A percentile compares a stretch with the other conserved stretches of the same genome.
Evolutionary conservation across 352 stramenopile species (phyloP).

Genomic region (Pythium aristosporum): DNA sequence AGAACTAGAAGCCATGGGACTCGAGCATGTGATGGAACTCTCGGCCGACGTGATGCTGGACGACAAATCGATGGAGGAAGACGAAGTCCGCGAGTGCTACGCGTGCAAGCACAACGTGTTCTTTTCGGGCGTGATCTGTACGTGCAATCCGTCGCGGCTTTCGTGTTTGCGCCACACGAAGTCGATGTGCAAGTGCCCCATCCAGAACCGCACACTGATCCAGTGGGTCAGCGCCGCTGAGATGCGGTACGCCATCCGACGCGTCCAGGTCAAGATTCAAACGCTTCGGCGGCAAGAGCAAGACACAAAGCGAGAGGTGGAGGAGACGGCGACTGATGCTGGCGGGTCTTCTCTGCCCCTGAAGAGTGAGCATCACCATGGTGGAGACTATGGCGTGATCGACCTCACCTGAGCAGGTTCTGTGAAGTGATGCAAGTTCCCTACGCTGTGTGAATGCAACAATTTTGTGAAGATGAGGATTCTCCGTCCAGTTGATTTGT

Average conservation of each 20-base stretch:
- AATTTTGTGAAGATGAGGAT: not conserved
- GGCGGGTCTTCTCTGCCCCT: not conserved
- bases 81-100: slow-evolving; percentile 72
- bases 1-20: slow-evolving; percentile 36
- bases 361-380: not conserved
- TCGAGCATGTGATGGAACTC: slow-evolving; percentile 58
- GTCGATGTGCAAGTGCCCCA: slow-evolving; percentile 61
- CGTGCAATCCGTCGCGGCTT: slow-evolving; percentile 53
- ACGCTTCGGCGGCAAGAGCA: slow-evolving; percentile 18
- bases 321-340: not conserved
- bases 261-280: slow-evolving; percentile 68
- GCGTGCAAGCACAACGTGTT: slow-evolving; percentile 77
- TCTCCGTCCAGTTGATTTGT: not conserved
- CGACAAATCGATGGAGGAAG: slow-evolving; percentile 67
- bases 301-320: not conserved
- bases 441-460: not conserved
- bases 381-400: slow-evolving; percentile 9
- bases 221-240: slow-evolving; percentile 66
- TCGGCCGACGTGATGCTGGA: slow-evolving; percentile 69
- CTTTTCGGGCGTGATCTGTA: slow-evolving; percentile 76
- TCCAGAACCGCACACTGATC: slow-evolving; percentile 54
- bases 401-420: slow-evolving; percentile 11
- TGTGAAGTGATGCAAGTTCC: not conserved
- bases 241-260: slow-evolving; percentile 66
- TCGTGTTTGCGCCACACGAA: slow-evolving; percentile 66